Base-by-base conservation (phyloP, 306 rosid species). In the Datisca glomerata region DNA sequence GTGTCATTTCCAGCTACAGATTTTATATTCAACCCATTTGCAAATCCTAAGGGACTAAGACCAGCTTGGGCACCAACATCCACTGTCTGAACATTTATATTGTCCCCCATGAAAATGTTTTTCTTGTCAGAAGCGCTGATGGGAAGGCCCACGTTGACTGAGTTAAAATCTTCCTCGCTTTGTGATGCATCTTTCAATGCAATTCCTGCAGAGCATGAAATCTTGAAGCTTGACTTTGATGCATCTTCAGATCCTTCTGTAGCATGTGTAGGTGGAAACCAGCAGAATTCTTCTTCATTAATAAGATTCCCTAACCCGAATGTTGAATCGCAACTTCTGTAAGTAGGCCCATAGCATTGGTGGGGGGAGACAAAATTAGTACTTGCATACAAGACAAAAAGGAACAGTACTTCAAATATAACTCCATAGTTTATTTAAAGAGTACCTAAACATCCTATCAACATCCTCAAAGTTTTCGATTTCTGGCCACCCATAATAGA, bases 391-490 rank as follows among this genome's bases (percentile, higher is more conserved):
- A n/a, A n/a, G n/a, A n/a, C n/a, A n/a, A n/a, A n/a, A n/a, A n/a
- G n/a, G n/a, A n/a, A n/a, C n/a, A n/a, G n/a, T n/a, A n/a, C n/a
- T n/a, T n/a, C n/a, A n/a, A n/a, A n/a, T n/a, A n/a, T n/a, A n/a
- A n/a, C n/a, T n/a, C n/a, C n/a, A n/a, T n/a, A n/a, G n/a, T n/a
- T n/a, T n/a, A 59, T 34, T 74, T 29, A 27, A 59, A 42, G 47
- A 55, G 43, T 68, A 79, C 91, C 76, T 69, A 49, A 84, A 73
- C 92, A 84, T 75, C 70, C 83, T 70, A 67, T 84, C 86, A 51
- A 84, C 80, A 34, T 84, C 94, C 61, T 79, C 94, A 60, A 84
- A 84, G 43, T 74, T 68, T 45, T 75, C 94, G 20, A 84, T 79
- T 57, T 79, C 82, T 24, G 64, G 66, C 94, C 94, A 84, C 41